Evolutionary conservation across 345 rosid genomes (phyloP).

Genomic region (Gossypium turneri): DNA sequence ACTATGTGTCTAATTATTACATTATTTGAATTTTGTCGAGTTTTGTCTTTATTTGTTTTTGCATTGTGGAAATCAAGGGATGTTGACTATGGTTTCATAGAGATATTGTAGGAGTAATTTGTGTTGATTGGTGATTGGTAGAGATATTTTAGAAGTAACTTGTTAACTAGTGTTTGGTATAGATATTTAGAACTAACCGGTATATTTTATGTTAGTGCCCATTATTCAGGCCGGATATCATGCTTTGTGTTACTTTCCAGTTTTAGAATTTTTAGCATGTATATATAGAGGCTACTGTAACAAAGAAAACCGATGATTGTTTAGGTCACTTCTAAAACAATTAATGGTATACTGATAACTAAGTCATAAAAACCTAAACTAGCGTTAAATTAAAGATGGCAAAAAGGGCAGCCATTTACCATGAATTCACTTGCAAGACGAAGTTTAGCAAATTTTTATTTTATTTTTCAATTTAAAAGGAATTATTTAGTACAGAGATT

Average conservation of each 20-base stretch:
- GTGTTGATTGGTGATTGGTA: background rate
- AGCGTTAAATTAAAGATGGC: background rate
- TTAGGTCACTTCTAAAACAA: background rate
- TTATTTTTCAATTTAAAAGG: background rate
- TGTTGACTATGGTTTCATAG: background rate
- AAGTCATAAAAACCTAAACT: background rate
- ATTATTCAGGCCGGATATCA: too few species aligned
- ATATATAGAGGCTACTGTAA: background rate
- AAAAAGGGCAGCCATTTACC: background rate
- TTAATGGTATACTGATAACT: background rate
- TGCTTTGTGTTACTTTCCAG: background rate
- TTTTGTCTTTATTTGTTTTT: background rate
- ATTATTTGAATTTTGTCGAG: background rate
- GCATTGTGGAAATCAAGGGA: background rate
- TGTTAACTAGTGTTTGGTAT: background rate
- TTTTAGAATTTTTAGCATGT: background rate
- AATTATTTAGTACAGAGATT: background rate
- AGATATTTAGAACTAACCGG: background rate
- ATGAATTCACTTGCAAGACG: background rate
- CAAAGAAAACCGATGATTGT: too few species aligned
- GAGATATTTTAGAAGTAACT: background rate
- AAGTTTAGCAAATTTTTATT: background rate
- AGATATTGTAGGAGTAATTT: background rate
- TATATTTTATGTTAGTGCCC: background rate
- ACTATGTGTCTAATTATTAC: background rate